Conservation (phyloP, 2,329 filamentous ascomycete genomes). For the Sordariomycetes sp. region DNA sequence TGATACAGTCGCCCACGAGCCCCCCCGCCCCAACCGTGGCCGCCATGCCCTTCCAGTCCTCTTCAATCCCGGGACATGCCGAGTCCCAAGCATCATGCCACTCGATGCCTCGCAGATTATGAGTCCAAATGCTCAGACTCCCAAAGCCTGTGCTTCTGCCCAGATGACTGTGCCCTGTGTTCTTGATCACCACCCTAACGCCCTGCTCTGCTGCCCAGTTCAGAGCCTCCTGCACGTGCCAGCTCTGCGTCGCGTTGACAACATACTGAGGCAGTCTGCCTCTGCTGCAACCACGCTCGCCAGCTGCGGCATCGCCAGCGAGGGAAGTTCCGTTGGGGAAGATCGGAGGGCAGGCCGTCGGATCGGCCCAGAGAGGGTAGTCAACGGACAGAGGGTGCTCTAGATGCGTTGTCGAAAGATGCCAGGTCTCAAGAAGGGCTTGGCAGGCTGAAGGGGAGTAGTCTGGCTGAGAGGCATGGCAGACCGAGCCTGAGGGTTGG, state of each 20-base stretch:
- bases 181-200: slow-evolving; percentile 30
- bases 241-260: slow-evolving; percentile 21
- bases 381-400: too few relatives aligned
- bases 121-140: slow-evolving; percentile 44
- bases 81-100: slow-evolving; percentile 32
- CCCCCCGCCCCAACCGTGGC: too few relatives aligned
- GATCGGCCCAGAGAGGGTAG: too few relatives aligned
- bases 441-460: slow-evolving; percentile 37
- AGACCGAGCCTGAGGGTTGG: slow-evolving; percentile 38
- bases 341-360: too few relatives aligned
- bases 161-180: slow-evolving; percentile 31
- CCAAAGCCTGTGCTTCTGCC: slow-evolving; percentile 36
- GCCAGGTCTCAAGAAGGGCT: slow-evolving; percentile 29
- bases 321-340: slow-evolving; percentile 15
- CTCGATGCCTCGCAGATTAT: slow-evolving; percentile 29
- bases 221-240: slow-evolving; percentile 22
- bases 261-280: slow-evolving; percentile 31
- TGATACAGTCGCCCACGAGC: too few relatives aligned
- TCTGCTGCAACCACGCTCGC: slow-evolving; percentile 27
- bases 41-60: too few relatives aligned
- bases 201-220: slow-evolving; percentile 35
- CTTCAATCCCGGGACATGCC: too few relatives aligned
- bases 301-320: slow-evolving; percentile 25
- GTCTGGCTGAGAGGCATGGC: slow-evolving; percentile 35
- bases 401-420: not conserved